Conservation (phyloP, 352 stramenopile species). For the Aphanomyces stellatus region DNA sequence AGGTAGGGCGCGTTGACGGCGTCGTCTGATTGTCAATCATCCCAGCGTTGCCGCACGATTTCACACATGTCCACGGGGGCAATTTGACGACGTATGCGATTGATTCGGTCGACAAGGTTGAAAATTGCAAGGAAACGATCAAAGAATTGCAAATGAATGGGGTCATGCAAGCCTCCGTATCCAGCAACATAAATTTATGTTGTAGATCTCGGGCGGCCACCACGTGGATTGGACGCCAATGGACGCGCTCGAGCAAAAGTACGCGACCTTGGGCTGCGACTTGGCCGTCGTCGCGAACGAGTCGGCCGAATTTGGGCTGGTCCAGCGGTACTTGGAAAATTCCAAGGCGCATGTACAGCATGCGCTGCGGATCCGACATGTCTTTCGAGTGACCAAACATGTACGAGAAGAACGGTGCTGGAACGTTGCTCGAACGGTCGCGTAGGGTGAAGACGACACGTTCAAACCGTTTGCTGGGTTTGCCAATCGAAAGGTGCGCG, state of each 20-base stretch:
- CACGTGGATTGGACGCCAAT: neutral
- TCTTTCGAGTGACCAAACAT: slow-evolving; percentile 1
- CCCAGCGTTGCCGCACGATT: neutral
- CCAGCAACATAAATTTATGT: neutral
- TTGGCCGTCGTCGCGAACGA: neutral
- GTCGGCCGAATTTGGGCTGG: neutral
- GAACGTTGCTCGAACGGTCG: neutral
- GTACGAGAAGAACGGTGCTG: neutral
- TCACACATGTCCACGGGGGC: neutral
- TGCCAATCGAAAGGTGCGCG: slow-evolving; percentile 12
- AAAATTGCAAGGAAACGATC: neutral
- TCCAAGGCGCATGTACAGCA: slow-evolving; percentile 10
- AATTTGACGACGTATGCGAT: neutral
- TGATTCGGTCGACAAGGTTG: neutral
- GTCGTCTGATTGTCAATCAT: neutral
- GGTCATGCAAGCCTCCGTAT: neutral
- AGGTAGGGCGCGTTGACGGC: neutral
- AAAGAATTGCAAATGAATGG: neutral
- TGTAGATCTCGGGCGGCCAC: neutral
- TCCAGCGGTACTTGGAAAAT: slow-evolving; percentile 12
- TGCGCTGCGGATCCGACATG: neutral
- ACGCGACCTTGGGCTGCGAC: neutral
- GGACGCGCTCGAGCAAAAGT: neutral
- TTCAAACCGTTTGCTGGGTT: slow-evolving; percentile 5
- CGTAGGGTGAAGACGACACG: neutral